A percentile compares a stretch with the other conserved stretches of the same genome.
These are phyloP conservation scores for Magnusiomyces tetraspermus DNA, from an alignment of 1,139 yeast genomes.

Conservation along the genomic window DNA sequence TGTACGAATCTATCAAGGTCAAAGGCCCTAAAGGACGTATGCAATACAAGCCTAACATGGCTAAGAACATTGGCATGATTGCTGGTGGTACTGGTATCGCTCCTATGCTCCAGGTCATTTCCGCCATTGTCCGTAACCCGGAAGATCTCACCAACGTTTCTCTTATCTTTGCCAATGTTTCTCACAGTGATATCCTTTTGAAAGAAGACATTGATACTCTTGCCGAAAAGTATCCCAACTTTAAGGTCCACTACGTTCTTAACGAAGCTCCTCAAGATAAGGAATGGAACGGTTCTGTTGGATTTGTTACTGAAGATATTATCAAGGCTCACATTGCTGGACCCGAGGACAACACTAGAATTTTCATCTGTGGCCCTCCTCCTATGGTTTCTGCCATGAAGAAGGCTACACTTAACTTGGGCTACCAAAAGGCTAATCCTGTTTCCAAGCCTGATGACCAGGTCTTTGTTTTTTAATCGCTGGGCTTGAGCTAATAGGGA, in stretches of 20 bases:
- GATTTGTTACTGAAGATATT: constrained; percentile 68
- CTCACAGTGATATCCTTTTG: constrained; percentile 68
- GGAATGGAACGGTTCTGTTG: constrained; percentile 63
- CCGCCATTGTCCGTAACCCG: constrained; percentile 65
- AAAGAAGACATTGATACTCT: constrained; percentile 70
- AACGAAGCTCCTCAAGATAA: constrained; percentile 51
- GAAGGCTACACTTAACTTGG: constrained; percentile 63
- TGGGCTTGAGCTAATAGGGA: neutral
- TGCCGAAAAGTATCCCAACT: constrained; percentile 49
- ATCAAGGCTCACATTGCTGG: constrained; percentile 55
- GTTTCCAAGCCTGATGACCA: constrained; percentile 85
- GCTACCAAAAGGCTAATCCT: constrained; percentile 76
- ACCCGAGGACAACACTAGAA: constrained; percentile 49
- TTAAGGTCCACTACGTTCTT: constrained; percentile 62
- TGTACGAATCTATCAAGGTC: constrained; percentile 59
- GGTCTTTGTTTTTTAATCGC: constrained; percentile 59
- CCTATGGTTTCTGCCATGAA: constrained; percentile 68
- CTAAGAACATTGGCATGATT: constrained; percentile 64
- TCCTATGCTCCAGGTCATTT: constrained; percentile 82
- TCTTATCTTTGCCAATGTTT: constrained; percentile 70
- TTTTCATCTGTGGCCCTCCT: constrained; percentile 89
- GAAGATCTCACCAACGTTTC: constrained; percentile 65
- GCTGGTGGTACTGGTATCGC: constrained; percentile 95
- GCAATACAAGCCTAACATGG: constrained; percentile 72
- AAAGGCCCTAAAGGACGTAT: constrained; percentile 91